These are phyloP conservation scores for Ogataea nonfermentans DNA, from an alignment of 805 yeast species.

Conservation along the genomic window DNA sequence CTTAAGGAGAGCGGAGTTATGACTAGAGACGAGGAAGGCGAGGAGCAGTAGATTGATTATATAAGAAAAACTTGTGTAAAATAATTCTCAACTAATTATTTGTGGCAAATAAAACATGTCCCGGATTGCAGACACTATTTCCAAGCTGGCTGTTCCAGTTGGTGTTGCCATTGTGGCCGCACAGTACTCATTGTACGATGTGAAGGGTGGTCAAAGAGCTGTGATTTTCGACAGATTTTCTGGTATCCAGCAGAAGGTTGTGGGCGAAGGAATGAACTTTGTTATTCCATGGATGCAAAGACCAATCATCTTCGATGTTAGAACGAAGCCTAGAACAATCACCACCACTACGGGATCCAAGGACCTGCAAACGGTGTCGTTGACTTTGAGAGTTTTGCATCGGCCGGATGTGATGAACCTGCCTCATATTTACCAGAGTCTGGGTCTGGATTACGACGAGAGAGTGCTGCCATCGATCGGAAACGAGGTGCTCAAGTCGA, in stretches of 20 bases:
- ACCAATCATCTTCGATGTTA: slow-evolving; percentile 85
- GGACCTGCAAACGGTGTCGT: slow-evolving; percentile 92
- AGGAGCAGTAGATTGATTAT: slow-evolving; percentile 7
- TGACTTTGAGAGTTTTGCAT: slow-evolving; percentile 89
- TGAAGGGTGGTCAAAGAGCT: slow-evolving; percentile 89
- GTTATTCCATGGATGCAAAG: slow-evolving; percentile 93
- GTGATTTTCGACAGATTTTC: slow-evolving; percentile 88
- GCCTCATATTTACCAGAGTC: slow-evolving; percentile 84
- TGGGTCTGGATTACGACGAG: slow-evolving; percentile 95
- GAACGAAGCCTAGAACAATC: slow-evolving; percentile 93
- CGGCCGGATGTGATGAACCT: slow-evolving; percentile 84
- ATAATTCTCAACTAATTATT: slow-evolving; percentile 4
- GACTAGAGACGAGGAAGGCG: slow-evolving; percentile 47
- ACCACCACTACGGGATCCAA: slow-evolving; percentile 95
- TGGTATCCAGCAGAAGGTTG: slow-evolving; percentile 85
- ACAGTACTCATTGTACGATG: slow-evolving; percentile 88
- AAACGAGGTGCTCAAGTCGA: slow-evolving; percentile 93
- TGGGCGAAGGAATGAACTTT: slow-evolving; percentile 97
- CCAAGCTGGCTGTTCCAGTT: slow-evolving; percentile 63
- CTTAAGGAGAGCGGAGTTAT: slow-evolving; percentile 71
- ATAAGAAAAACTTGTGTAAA: slow-evolving; percentile 3
- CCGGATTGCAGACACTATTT: slow-evolving; percentile 38
- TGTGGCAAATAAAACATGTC: slow-evolving; percentile 34
- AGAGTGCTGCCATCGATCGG: slow-evolving; percentile 95
- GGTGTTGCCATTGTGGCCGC: slow-evolving; percentile 69